Conservation (phyloP, 352 stramenopile species). For the Pythium diclinum region DNA sequence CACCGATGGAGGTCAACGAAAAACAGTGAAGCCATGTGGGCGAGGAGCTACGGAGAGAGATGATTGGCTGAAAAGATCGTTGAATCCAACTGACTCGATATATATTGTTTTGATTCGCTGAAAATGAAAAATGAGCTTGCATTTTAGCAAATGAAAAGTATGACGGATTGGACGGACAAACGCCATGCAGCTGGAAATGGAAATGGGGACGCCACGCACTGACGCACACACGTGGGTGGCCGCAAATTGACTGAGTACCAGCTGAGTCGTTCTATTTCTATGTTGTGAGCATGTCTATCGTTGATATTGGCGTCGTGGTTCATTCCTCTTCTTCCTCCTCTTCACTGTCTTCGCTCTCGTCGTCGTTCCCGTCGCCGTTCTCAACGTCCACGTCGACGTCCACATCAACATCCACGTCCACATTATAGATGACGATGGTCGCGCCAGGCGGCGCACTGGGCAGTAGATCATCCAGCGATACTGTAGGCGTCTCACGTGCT, state of each 20-base stretch:
- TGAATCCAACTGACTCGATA: conserved; percentile 17
- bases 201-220: background rate
- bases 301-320: background rate
- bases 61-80: conserved; percentile 10
- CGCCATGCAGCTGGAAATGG: background rate
- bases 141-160: conserved; percentile 15
- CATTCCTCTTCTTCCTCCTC: conserved; percentile 3
- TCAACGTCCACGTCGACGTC: conserved; percentile 14
- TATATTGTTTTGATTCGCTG: background rate
- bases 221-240: background rate
- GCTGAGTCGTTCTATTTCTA: background rate
- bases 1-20: conserved; percentile 4
- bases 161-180: background rate
- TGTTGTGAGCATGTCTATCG: background rate
- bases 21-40: conserved; percentile 22
- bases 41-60: background rate
- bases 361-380: conserved; percentile 3
- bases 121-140: background rate
- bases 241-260: too few relatives aligned
- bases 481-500: background rate
- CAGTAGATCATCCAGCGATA: background rate
- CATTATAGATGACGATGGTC: conserved; percentile 5
- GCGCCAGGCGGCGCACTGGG: background rate
- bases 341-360: conserved; percentile 3
- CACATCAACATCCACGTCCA: conserved; percentile 12